These are phyloP conservation scores for Penicillium desertorum DNA, from an alignment of 495 filamentous ascomycete species.

Conservation along the genomic window DNA sequence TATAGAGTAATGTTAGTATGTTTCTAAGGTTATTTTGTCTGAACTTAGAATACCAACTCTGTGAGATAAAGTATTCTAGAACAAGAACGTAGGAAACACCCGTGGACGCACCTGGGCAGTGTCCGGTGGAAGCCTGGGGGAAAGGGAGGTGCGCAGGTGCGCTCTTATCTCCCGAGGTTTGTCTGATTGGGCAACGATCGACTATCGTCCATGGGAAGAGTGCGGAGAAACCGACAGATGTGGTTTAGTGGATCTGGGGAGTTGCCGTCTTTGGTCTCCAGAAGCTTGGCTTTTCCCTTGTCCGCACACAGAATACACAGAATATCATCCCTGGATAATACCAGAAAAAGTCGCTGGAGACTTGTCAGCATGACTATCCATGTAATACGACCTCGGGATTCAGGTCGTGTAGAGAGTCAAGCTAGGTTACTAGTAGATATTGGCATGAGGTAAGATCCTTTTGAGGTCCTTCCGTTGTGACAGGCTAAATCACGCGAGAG, in stretches of 20 bases:
- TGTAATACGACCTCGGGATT: not conserved
- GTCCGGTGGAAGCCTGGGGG: not conserved
- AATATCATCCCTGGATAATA: not conserved
- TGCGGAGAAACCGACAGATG: slow-evolving; percentile 26
- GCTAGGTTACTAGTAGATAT: not conserved
- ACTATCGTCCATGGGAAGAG: slow-evolving; percentile 18
- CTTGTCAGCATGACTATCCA: not conserved
- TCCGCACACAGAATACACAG: not conserved
- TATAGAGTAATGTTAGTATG: not conserved
- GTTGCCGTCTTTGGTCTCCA: slow-evolving; percentile 8
- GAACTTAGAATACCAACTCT: not conserved
- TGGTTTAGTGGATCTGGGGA: slow-evolving; percentile 17
- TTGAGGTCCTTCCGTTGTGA: slow-evolving; percentile 16
- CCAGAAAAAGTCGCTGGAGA: not conserved
- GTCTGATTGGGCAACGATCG: slow-evolving; percentile 19
- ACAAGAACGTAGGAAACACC: no score
- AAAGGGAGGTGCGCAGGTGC: not conserved
- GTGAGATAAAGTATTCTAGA: not conserved
- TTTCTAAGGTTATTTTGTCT: not conserved
- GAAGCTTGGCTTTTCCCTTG: slow-evolving; percentile 16
- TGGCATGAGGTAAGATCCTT: slow-evolving; percentile 13
- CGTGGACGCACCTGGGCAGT: no score
- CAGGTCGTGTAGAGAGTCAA: not conserved
- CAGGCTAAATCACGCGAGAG: slow-evolving; percentile 24
- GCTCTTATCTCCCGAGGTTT: slow-evolving; percentile 8